A percentile compares a stretch with the other conserved stretches of the same genome.
These are phyloP conservation scores for Kalmanozyma brasiliensis DNA, from an alignment of 1,284 basidiomycete genomes.

Conservation along the genomic window DNA sequence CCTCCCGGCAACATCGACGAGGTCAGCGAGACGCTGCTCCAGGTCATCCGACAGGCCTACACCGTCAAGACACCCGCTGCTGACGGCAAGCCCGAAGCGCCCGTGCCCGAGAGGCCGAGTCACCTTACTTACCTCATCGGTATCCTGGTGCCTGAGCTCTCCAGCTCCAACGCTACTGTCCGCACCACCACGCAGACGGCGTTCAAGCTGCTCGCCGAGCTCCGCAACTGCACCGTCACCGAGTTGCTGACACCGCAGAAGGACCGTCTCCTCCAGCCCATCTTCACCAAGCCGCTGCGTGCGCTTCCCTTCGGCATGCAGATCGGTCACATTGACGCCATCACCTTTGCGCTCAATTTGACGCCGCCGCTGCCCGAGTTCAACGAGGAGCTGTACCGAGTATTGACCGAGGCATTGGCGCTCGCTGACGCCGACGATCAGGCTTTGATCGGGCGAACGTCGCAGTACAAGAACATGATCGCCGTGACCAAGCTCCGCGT, in stretches of 20 bases:
- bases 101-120: slow-evolving; percentile 47
- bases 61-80: slow-evolving; percentile 34
- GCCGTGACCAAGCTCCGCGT: slow-evolving; percentile 93
- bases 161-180: slow-evolving; percentile 86
- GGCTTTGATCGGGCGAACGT: slow-evolving; percentile 78
- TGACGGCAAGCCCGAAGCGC: slow-evolving; percentile 42
- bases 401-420: slow-evolving; percentile 92
- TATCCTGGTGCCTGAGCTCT: slow-evolving; percentile 89
- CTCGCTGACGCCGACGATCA: slow-evolving; percentile 94
- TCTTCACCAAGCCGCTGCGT: slow-evolving; percentile 96
- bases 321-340: slow-evolving; percentile 97
- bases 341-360: slow-evolving; percentile 85
- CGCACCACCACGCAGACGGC: slow-evolving; percentile 85
- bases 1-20: slow-evolving; percentile 83
- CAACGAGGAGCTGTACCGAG: slow-evolving; percentile 89
- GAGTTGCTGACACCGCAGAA: slow-evolving; percentile 87
- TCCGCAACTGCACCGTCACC: slow-evolving; percentile 78
- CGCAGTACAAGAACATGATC: slow-evolving; percentile 80
- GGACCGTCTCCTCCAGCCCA: slow-evolving; percentile 85
- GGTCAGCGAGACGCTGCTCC: slow-evolving; percentile 81
- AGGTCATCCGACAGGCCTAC: slow-evolving; percentile 74
- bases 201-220: slow-evolving; percentile 81
- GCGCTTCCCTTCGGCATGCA: slow-evolving; percentile 95
- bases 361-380: slow-evolving; percentile 87
- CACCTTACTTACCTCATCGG: slow-evolving; percentile 75